Conservation (phyloP, 2,329 filamentous ascomycete genomes). For the Trichoderma gracile region DNA sequence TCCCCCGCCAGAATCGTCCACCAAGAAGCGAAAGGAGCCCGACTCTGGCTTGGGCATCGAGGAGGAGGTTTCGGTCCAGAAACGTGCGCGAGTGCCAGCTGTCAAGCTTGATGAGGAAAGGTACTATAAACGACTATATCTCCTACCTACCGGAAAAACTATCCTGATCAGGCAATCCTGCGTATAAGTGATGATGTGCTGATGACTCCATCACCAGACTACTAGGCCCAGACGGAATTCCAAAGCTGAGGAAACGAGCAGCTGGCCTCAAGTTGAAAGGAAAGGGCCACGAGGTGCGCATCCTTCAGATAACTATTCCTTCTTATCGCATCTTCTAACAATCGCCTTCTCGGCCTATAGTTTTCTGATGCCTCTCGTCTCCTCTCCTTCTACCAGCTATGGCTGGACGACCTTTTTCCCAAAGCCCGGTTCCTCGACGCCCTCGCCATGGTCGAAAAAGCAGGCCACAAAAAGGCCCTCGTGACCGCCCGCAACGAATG, state of each 20-base stretch:
- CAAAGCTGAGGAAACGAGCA: constrained; percentile 72
- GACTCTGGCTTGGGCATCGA: constrained; percentile 72
- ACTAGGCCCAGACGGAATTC: constrained; percentile 81
- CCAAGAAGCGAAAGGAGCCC: constrained; percentile 52
- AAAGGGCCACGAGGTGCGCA: constrained; percentile 81
- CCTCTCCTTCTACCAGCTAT: constrained; percentile 89
- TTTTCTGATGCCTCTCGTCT: constrained; percentile 82
- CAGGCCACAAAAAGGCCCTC: constrained; percentile 81
- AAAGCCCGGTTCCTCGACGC: constrained; percentile 93
- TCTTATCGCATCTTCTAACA: not conserved
- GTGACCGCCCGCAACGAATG: constrained; percentile 74
- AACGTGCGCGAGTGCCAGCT: constrained; percentile 67
- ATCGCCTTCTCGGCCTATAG: constrained; percentile 43
- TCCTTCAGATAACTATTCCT: not conserved
- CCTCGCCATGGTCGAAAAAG: constrained; percentile 85
- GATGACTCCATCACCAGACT: constrained; percentile 52
- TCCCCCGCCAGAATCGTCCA: constrained; percentile 41
- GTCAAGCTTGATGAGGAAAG: constrained; percentile 85
- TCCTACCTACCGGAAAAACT: too few relatives aligned
- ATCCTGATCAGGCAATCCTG: not conserved
- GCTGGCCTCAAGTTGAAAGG: constrained; percentile 79
- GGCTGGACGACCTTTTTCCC: constrained; percentile 95
- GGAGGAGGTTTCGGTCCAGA: constrained; percentile 79
- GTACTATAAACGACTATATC: constrained; percentile 49
- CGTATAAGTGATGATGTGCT: not conserved